Evolutionary conservation across 148 eudicot genomes (phyloP), one percentile per base, ranked within the genome.

Genomic region (Nepenthes gracilis): DNA sequence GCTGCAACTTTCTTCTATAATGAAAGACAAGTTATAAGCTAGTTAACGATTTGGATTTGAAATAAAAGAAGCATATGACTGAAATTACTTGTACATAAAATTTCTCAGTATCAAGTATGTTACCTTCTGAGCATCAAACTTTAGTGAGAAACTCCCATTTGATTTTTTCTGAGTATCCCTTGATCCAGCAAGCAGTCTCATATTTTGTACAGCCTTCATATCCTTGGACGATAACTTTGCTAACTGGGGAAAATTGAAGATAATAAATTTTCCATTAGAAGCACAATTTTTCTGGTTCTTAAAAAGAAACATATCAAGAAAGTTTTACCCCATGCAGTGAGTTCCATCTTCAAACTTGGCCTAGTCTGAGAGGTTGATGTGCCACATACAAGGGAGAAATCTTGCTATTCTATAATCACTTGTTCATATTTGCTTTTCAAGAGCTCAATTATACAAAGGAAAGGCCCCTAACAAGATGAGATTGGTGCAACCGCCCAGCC

Each of bases 111-210:
- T 23, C n/a, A 49, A 36, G 2, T 35, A 57, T 69, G 23, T 57
- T 84, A 94, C 99, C 95, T 75, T 84, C 53, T 75, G 84, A 34
- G 84, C 83, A 69, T 94, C 97, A 77, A 94, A 94, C 60, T 83
- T 94, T 40, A 94, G 87, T 5, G 97, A 89, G 81, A 94, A 94
- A 69, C 76, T 58, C 37, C 92, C 95, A 63, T 36, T 68, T 49
- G 94, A 13, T 72, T 75, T 66, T 73, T 83, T 84, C 64, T 69
- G 74, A 34, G 36, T 37, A 14, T 77, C 66, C 57, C 84, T 49
- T 59, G 78, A 75, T 74, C 85, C 83, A 70, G 85, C 95, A 36
- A 94, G 83, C 67, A 74, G 61, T 73, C 78, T 86, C 95, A 89
- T 84, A 58, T 83, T 94, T 78, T 83, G 74, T 12, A 94, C 80